Conservation (phyloP, 2,329 filamentous ascomycete species). For the Fusarium luffae region DNA sequence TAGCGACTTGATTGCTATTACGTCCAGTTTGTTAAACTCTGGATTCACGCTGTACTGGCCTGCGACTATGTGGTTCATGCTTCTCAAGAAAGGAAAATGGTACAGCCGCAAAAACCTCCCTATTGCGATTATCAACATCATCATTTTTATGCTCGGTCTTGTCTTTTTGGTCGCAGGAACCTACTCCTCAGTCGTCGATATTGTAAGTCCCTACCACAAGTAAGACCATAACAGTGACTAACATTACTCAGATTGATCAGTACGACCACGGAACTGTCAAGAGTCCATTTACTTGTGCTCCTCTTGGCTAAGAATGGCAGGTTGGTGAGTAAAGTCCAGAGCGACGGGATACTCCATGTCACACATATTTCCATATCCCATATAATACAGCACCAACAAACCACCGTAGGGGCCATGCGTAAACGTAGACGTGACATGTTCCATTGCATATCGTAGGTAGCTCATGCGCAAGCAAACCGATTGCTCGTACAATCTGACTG, state of each 20-base stretch:
- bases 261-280: conserved; percentile 32
- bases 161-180: conserved; percentile 34
- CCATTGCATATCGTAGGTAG: background rate
- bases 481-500: background rate
- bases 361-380: conserved; percentile 35
- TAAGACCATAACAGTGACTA: no score
- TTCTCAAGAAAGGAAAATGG: conserved; percentile 45
- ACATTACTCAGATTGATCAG: conserved; percentile 24
- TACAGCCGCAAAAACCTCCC: conserved; percentile 32
- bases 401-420: conserved; percentile 40
- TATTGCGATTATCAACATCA: conserved; percentile 19
- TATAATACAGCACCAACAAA: conserved; percentile 38
- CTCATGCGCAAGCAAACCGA: background rate
- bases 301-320: conserved; percentile 13
- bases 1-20: conserved; percentile 68
- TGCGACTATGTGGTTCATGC: conserved; percentile 55
- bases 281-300: conserved; percentile 24
- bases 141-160: conserved; percentile 35
- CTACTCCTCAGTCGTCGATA: conserved; percentile 28
- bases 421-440: conserved; percentile 39
- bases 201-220: no score
- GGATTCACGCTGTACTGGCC: conserved; percentile 53
- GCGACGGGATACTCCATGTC: conserved; percentile 30
- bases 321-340: background rate
- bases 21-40: conserved; percentile 59